Base-by-base conservation (phyloP, 768 basidiomycete species). In the Lactifluus hygrophoroides region DNA sequence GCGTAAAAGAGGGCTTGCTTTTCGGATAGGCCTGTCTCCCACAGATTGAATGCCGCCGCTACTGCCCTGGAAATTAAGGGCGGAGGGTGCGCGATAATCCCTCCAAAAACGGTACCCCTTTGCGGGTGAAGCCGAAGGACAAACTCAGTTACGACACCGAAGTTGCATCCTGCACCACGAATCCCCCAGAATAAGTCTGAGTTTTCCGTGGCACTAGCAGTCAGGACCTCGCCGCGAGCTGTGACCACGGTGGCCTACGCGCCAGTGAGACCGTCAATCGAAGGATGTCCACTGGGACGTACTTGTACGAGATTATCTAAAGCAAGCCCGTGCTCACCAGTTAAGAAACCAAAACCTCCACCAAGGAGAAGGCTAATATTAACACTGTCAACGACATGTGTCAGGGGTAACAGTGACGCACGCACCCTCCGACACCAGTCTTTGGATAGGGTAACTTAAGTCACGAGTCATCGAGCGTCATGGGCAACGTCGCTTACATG, bases 91-190 rank as follows among this genome's bases (percentile, higher is more conserved):
- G 51, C 58, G 2, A 57, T 2, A 3, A 53, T n/a, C 5, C 69
- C 69, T n/a, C 47, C 57, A 47, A 66, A 69, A 16, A 69, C 64
- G 23, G 67, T 64, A 17, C 51, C 58, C 13, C 66, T 64, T 58
- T 71, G 70, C 11, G 65, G 62, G 51, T 70, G 66, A 25, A 68
- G 53, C 45, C 45, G 60, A 51, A 76, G 66, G 1, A 79, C 75
- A 49, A 83, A 82, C 55, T 80, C 75, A 2, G 77, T 78, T 47
- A 77, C 75, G 19, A 81, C 74, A 27, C 80, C 80, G 57, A 80
- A 80, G 54, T 80, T 80, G 51, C 71, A 72, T 16, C 78, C 79
- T 50, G 75, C 78, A 0, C 80, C 79, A 40, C 78, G 71, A 37
- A 81, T 70, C 43, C 68, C 79, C 61, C 77, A 81, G 67, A 78